Conservation (phyloP, 1,284 basidiomycete genomes). For the Marasmius sp. region DNA sequence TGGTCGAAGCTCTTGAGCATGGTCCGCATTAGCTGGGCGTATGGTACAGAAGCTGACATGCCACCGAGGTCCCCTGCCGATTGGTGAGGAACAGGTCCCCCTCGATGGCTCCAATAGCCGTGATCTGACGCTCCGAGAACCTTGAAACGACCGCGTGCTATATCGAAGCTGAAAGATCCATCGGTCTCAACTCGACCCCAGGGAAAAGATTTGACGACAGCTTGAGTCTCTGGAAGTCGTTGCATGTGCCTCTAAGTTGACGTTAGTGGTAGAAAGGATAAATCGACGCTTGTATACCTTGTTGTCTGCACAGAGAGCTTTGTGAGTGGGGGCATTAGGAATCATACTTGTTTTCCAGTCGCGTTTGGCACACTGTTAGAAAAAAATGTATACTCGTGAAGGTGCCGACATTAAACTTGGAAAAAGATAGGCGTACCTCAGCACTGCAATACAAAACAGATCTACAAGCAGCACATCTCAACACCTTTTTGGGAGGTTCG, state of each 20-base stretch:
- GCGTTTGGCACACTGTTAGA: constrained; percentile 12
- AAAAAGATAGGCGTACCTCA: constrained; percentile 6
- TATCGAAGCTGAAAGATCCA: constrained; percentile 33
- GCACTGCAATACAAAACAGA: constrained; percentile 18
- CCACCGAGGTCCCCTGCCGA: constrained; percentile 15
- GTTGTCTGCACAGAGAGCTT: constrained; percentile 33
- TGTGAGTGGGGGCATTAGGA: constrained; percentile 21
- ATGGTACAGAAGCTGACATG: constrained; percentile 10
- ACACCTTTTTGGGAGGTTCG: constrained; percentile 3
- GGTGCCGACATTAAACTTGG: not conserved
- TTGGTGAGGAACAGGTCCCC: constrained; percentile 32
- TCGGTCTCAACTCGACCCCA: constrained; percentile 41
- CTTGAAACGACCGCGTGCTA: constrained; percentile 35
- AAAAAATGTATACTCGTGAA: not conserved
- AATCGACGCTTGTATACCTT: constrained; percentile 24
- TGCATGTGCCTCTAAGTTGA: constrained; percentile 35
- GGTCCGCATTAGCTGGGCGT: no score
- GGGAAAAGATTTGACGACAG: constrained; percentile 33
- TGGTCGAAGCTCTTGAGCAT: constrained; percentile 4
- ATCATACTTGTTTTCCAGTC: constrained; percentile 19
- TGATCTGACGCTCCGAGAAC: constrained; percentile 31
- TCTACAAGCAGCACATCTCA: constrained; percentile 18
- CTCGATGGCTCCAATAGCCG: constrained; percentile 38
- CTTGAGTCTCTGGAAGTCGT: constrained; percentile 26
- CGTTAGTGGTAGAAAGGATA: not conserved